These are phyloP conservation scores for Chloris gayana DNA, from an alignment of 176 grass and related monocot genomes.

Conservation along the genomic window DNA sequence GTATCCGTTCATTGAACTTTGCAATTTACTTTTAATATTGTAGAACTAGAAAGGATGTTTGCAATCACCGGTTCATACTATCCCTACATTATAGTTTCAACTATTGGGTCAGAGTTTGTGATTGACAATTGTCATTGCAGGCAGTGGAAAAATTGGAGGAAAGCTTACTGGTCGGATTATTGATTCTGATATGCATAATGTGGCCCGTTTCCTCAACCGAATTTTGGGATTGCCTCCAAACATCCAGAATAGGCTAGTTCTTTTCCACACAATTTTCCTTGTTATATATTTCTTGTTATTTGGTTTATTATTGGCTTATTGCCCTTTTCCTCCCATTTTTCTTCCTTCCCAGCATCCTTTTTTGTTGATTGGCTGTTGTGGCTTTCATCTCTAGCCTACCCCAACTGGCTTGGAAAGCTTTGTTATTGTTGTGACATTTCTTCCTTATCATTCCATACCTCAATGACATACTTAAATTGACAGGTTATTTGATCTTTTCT, in stretches of 20 bases:
- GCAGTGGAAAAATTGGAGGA: slow-evolving; percentile 72
- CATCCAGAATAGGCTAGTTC: slow-evolving; percentile 82
- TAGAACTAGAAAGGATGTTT: not conserved
- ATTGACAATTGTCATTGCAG: slow-evolving; percentile 40
- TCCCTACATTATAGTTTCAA: slow-evolving; percentile 17
- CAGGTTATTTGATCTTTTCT: slow-evolving; percentile 95
- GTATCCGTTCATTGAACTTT: not conserved
- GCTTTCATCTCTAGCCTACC: too few relatives aligned
- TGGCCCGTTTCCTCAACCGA: slow-evolving; percentile 89
- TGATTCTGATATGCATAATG: slow-evolving; percentile 91
- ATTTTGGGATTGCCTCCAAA: slow-evolving; percentile 88
- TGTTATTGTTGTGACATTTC: not conserved
- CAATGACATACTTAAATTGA: slow-evolving; percentile 32
- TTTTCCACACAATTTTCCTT: slow-evolving; percentile 23
- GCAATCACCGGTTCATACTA: not conserved
- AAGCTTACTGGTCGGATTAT: slow-evolving; percentile 85
- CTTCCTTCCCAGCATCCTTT: too few relatives aligned
- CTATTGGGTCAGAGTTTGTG: not conserved
- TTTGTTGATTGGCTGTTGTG: too few relatives aligned
- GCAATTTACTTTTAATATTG: not conserved
- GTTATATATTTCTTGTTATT: not conserved
- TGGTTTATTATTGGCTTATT: too few relatives aligned
- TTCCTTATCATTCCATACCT: not conserved
- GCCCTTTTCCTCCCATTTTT: too few relatives aligned
- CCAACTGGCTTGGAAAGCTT: too few relatives aligned